Base-by-base conservation (phyloP, 116 monocot genomes). In the Thalassia testudinum region DNA sequence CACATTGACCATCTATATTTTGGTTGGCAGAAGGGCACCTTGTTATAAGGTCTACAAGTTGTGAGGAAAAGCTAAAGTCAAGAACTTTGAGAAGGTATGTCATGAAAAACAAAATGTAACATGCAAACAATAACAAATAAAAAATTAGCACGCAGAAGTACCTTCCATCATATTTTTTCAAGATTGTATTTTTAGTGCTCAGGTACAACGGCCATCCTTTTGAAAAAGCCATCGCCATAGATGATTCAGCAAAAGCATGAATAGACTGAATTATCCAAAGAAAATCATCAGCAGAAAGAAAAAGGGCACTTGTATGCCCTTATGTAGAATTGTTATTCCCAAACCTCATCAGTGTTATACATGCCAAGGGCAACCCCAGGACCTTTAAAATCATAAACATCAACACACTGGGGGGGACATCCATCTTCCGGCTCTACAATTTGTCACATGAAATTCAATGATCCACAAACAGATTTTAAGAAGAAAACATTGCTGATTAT, bases 141-240 rank as follows among this genome's bases (percentile, higher is more conserved):
- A 7, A 45, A 21, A 22, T 37, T 12, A 40, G 28, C 17, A 43
- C 10, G 3, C 10, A 25, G 43, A 25, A 7, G 25, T 73, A 82
- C 82, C 87, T 87, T 47, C 82, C 87, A 76, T 87, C 87, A 51
- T 87, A 87, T 73, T 68, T 82, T 54, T 87, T 87, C 59, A 87
- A 66, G 48, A 87, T 87, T n/a, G 87, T 87, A 68, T 87, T 87
- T 47, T 87, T 87, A 52, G 87, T 87, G 67, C 87, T 87, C 65
- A 87, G 61, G 70, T 87, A 87, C 64, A 87, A 70, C 53, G 82
- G 87, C 87, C 82, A 87, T 66, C 62, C 68, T 47, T 87, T 87
- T 21, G 66, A 12, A 42, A 67, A 72, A 34, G 87, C 87, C 87
- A 87, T 87, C 11, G 82, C 54, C 87, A 87, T 87, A 52, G 87